Evolutionary conservation across 2,329 filamentous ascomycete genomes (phyloP).

Genomic region (Botryotinia narcissicola): DNA sequence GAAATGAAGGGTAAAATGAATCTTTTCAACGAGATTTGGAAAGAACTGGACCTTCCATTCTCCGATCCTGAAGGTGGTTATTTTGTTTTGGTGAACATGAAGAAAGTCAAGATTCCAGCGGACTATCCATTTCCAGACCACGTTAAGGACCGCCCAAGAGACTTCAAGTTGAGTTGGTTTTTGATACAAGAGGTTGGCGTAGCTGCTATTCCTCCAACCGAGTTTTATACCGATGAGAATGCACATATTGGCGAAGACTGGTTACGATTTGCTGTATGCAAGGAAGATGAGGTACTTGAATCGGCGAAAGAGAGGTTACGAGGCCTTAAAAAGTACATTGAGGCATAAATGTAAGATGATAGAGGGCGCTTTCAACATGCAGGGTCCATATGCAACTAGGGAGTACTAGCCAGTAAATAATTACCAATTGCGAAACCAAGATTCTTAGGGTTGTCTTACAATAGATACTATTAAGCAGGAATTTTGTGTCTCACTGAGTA

Average conservation of each 20-base stretch:
- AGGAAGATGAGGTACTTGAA: slow-evolving; percentile 82
- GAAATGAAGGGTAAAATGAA: slow-evolving; percentile 92
- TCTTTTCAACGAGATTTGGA: slow-evolving; percentile 78
- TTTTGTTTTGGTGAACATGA: slow-evolving; percentile 93
- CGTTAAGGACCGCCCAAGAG: slow-evolving; percentile 79
- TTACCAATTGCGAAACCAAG: neutral
- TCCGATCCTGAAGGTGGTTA: slow-evolving; percentile 91
- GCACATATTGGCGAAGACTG: slow-evolving; percentile 88
- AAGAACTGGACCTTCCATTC: slow-evolving; percentile 63
- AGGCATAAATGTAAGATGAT: slow-evolving; percentile 17
- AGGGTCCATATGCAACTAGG: neutral
- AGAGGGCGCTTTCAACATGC: neutral
- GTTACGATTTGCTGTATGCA: slow-evolving; percentile 93
- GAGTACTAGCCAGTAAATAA: neutral
- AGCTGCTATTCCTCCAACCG: slow-evolving; percentile 91
- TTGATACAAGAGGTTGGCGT: slow-evolving; percentile 95
- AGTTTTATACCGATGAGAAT: slow-evolving; percentile 90
- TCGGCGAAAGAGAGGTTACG: slow-evolving; percentile 70
- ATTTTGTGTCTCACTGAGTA: neutral
- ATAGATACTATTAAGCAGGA: neutral
- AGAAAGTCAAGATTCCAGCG: slow-evolving; percentile 77
- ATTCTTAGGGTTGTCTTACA: neutral
- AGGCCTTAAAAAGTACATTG: slow-evolving; percentile 47
- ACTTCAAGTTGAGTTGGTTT: slow-evolving; percentile 96
- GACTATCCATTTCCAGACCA: slow-evolving; percentile 88